A percentile compares a stretch with the other conserved stretches of the same genome.
phyloP scores from a whole-genome alignment of 202 grass and related monocot genomes.

The Bolboschoenoplectus hybrid region DNA sequence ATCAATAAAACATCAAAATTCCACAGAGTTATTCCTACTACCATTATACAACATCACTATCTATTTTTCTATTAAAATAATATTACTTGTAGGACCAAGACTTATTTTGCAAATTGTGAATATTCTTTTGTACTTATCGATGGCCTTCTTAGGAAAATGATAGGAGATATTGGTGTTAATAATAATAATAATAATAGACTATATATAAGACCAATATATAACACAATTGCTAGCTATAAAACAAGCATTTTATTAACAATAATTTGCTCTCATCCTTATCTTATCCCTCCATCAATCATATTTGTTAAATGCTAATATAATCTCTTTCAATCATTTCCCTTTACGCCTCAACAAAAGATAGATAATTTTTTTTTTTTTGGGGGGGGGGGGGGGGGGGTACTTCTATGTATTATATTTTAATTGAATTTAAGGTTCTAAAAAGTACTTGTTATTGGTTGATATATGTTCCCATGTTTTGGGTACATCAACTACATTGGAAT shows the following conservation, averaged over 20 bases:
- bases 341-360: not conserved
- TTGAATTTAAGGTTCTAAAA: not conserved
- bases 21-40: not conserved
- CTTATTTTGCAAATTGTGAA: constrained; percentile 14
- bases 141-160: constrained; percentile 7
- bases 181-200: not conserved
- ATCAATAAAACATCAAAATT: not conserved
- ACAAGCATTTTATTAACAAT: constrained; percentile 15
- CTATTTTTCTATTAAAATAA: not conserved
- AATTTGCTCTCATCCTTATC: constrained; percentile 22
- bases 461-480: not conserved
- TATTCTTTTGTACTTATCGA: not conserved
- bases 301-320: constrained; percentile 32
- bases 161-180: constrained; percentile 23
- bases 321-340: constrained; percentile 25
- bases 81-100: constrained; percentile 31
- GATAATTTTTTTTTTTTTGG: no score
- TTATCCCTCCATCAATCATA: constrained; percentile 6
- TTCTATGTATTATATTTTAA: not conserved
- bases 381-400: not conserved
- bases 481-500: not conserved
- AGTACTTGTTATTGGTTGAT: not conserved
- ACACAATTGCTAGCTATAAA: constrained; percentile 26
- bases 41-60: constrained; percentile 15
- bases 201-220: not conserved